Percentiles rank a stretch among this genome's conserved stretches.
phyloP scores from a whole-genome alignment of 2,329 filamentous ascomycete genomes.

The Ramularia collo-cygni region DNA sequence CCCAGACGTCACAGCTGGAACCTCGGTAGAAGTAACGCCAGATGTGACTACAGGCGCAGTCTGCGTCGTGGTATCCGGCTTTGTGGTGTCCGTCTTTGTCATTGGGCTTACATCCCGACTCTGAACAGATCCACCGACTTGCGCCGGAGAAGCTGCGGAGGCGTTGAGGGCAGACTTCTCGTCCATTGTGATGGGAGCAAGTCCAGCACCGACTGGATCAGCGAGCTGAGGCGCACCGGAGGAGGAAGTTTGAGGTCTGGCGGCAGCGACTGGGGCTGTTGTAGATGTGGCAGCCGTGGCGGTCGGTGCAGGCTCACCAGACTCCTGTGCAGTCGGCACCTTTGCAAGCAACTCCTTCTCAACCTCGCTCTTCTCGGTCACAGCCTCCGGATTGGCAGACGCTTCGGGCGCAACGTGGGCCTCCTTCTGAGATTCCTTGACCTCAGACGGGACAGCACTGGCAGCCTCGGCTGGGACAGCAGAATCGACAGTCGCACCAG shows the following conservation, averaged over 20 bases:
- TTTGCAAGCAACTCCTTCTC: conserved; percentile 68
- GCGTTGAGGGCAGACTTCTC: conserved; percentile 32
- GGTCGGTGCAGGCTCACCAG: conserved; percentile 40
- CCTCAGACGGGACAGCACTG: conserved; percentile 22
- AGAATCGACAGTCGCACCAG: conserved; percentile 1
- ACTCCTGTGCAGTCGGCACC: conserved; percentile 36
- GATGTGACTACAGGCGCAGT: conserved; percentile 36
- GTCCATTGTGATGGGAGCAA: conserved; percentile 23
- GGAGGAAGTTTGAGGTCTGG: conserved; percentile 6
- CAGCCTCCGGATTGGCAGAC: conserved; percentile 58
- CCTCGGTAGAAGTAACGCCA: conserved; percentile 32
- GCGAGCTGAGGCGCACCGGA: conserved; percentile 26
- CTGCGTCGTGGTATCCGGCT: conserved; percentile 23
- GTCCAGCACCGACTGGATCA: conserved; percentile 20
- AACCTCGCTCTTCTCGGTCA: conserved; percentile 66
- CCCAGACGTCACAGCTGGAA: conserved; percentile 15
- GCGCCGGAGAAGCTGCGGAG: conserved; percentile 22
- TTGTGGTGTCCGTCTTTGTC: conserved; percentile 31
- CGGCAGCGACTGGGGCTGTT: conserved; percentile 25
- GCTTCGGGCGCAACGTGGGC: conserved; percentile 58
- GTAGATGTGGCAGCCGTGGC: conserved; percentile 32
- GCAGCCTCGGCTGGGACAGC: conserved; percentile 9
- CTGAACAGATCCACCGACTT: conserved; percentile 23
- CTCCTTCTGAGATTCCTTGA: conserved; percentile 25
- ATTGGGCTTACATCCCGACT: conserved; percentile 36